A percentile compares a stretch with the other conserved stretches of the same genome.
Conservation (phyloP, 352 stramenopile species). For the Phytophthora nicotianae region DNA sequence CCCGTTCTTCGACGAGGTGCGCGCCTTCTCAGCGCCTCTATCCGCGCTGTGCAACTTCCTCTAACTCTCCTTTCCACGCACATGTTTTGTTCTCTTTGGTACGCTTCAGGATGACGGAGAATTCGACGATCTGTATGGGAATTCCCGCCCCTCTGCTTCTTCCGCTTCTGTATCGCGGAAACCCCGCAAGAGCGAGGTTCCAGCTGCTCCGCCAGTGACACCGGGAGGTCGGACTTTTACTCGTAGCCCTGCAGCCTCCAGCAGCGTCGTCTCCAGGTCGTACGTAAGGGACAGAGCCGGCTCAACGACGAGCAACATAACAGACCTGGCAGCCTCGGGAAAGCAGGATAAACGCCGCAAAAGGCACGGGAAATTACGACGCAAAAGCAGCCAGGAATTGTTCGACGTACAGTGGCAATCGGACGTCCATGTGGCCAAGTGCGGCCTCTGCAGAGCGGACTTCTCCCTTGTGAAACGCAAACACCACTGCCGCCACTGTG, state of each 20-base stretch:
- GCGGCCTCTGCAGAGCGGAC: constrained; percentile 53
- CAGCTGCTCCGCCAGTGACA: not conserved
- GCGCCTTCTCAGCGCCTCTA: not conserved
- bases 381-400: constrained; percentile 61
- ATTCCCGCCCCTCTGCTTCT: constrained; percentile 16
- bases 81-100: constrained; percentile 8
- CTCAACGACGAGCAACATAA: constrained; percentile 26
- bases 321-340: constrained; percentile 22
- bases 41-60: not conserved
- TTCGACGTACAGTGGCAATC: constrained; percentile 74
- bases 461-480: constrained; percentile 79
- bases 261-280: constrained; percentile 29
- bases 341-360: constrained; percentile 13
- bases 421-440: constrained; percentile 46
- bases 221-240: constrained; percentile 1
- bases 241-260: constrained; percentile 26
- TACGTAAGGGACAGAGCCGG: constrained; percentile 30
- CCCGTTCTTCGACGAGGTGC: constrained; percentile 47
- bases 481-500: constrained; percentile 79
- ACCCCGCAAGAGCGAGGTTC: constrained; percentile 10
- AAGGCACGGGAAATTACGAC: constrained; percentile 34
- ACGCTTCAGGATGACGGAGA: constrained; percentile 63
- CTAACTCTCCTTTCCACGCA: constrained; percentile 6
- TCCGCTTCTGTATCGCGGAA: constrained; percentile 6
- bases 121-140: constrained; percentile 79